Evolutionary conservation across 768 basidiomycete species (phyloP).

Genomic region (Mycena galericulata): DNA sequence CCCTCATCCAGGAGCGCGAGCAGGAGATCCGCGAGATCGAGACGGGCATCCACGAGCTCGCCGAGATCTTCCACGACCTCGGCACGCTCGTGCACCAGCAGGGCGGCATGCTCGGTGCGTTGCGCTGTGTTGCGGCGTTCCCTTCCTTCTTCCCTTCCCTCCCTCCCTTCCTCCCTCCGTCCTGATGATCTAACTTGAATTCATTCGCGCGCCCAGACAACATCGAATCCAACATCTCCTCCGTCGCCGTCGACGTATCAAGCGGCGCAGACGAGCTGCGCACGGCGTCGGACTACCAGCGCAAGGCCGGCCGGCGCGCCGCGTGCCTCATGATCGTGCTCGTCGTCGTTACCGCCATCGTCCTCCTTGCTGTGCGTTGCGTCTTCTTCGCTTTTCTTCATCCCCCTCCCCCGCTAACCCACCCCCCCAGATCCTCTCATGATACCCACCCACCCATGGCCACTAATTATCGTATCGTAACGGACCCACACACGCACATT

Average conservation of each 20-base stretch:
- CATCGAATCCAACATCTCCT: constrained; percentile 93
- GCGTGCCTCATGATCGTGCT: constrained; percentile 92
- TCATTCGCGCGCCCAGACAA: constrained; percentile 69
- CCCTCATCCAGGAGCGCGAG: constrained; percentile 94
- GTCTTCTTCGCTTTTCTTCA: not conserved
- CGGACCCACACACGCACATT: no score
- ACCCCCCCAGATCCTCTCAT: constrained; percentile 33
- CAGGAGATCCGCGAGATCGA: constrained; percentile 97
- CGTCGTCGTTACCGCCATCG: constrained; percentile 86
- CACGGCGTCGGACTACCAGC: constrained; percentile 93
- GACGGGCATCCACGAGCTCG: constrained; percentile 93
- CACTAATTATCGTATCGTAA: no score
- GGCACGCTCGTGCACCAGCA: constrained; percentile 96
- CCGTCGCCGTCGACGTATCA: constrained; percentile 84
- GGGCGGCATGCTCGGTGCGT: constrained; percentile 92
- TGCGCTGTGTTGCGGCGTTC: no score
- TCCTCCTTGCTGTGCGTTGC: constrained; percentile 93
- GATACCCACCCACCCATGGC: constrained; percentile 50
- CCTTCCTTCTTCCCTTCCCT: no score
- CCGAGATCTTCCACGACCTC: constrained; percentile 96
- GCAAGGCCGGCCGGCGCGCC: constrained; percentile 91
- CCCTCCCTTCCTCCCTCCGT: not conserved
- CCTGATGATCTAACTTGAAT: not conserved
- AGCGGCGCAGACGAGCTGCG: constrained; percentile 89
- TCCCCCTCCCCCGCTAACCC: not conserved